Base-by-base conservation (phyloP, 345 rosid genomes). In the Litchi chinensis region DNA sequence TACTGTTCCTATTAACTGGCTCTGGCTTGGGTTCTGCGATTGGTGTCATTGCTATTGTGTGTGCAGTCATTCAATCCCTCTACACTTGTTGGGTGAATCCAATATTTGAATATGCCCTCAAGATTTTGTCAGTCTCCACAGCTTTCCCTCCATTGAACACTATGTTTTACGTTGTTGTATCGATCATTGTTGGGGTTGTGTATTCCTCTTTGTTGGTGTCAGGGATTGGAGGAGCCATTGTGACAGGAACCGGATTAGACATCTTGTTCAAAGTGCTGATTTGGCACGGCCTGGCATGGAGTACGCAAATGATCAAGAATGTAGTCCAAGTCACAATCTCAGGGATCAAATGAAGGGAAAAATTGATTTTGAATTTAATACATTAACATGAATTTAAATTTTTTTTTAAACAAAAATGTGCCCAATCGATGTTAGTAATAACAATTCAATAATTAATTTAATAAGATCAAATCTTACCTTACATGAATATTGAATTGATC, bases 221-320 rank as follows among this genome's bases (percentile, higher is more conserved):
- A 18, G 99, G 96, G 73, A 90, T 95, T 19, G 97, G 97, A 32
- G 97, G 96, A 40, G 98, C 98, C 28, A 87, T 90, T 18, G 81
- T 95, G 0, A 80, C 89, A 3, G 88, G 88, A 74, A 88, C 92
- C 19, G 75, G 22, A 40, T 69, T 86, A 10, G 91, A 95, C 80
- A 62, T 77, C 50, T 28, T 87, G 79, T 90, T 92, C 92, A 91
- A 89, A 66, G 15, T 77, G 5, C 28, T 84, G 18, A 87, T 89
- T 85, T 39, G 92, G 80, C 78, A 89, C 24, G 87, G 93, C 90
- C 87, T 92, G 64, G 72, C 82, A 21, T 93, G 99, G 98, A 89
- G 86, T 37, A 82, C 88, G 93, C 97, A 93, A 80, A 93, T 89
- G 75, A 77, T 89, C 76, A 93, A 86, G 85, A 91, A 93, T 77